Conservation (phyloP, 1,284 basidiomycete genomes). For the Sanghuangporus baumii region DNA sequence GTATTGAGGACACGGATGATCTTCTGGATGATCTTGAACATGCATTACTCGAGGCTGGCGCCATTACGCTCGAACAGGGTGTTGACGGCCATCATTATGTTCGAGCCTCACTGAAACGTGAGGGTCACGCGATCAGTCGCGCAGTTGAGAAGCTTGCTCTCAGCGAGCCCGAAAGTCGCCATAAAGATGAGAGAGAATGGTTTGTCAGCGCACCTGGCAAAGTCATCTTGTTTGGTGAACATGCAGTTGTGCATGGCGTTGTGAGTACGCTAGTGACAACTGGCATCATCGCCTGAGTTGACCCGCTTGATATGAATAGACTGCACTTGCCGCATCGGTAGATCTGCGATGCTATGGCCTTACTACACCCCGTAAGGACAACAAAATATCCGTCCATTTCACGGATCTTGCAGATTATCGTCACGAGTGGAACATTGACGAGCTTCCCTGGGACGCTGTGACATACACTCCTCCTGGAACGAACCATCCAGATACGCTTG, state of each 20-base stretch:
- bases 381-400: conserved; percentile 73
- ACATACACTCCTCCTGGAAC: conserved; percentile 47
- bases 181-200: conserved; percentile 58
- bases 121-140: conserved; percentile 43
- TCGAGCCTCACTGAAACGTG: conserved; percentile 35
- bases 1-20: conserved; percentile 94
- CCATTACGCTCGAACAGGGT: conserved; percentile 55
- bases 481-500: conserved; percentile 61
- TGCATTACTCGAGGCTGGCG: conserved; percentile 88
- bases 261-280: conserved; percentile 43
- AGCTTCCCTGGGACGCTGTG: conserved; percentile 84
- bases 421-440: conserved; percentile 75
- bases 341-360: conserved; percentile 94
- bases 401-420: conserved; percentile 77
- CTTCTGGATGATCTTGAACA: conserved; percentile 93
- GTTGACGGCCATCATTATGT: conserved; percentile 40
- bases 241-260: conserved; percentile 97
- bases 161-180: conserved; percentile 25
- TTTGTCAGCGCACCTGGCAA: conserved; percentile 95
- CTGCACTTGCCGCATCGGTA: conserved; percentile 92
- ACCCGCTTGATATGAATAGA: conserved; percentile 38
- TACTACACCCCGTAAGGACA: conserved; percentile 69
- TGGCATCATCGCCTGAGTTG: not conserved
- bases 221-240: conserved; percentile 97
- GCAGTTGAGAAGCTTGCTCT: conserved; percentile 65